phyloP scores from a whole-genome alignment of 139 green algal species.

The Chlorella sp. region DNA sequence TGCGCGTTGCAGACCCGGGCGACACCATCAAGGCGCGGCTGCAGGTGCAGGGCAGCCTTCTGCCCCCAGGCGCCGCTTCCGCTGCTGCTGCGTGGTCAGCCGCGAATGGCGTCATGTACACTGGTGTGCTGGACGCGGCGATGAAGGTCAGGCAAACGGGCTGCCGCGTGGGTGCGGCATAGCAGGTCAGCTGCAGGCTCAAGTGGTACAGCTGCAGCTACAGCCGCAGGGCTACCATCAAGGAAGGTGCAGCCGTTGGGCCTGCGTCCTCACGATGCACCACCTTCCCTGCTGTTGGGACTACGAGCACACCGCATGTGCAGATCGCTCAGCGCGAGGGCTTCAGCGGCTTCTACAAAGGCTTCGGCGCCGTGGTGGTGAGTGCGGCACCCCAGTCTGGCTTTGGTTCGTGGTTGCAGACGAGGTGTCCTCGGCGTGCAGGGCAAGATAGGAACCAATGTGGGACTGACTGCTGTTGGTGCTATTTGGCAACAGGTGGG shows the following conservation, averaged over 20 bases:
- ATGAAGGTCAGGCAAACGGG: background rate
- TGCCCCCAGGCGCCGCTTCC: background rate
- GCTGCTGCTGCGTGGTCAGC: too few species aligned
- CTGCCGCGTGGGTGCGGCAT: background rate
- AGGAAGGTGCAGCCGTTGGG: too few species aligned
- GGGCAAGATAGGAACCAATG: background rate
- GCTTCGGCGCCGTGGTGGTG: constrained; percentile 58
- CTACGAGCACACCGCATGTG: too few species aligned
- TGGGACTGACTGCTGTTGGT: background rate
- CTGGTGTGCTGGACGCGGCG: background rate
- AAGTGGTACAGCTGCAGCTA: too few species aligned
- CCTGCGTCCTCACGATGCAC: too few species aligned
- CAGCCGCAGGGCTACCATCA: too few species aligned
- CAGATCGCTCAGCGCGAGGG: constrained; percentile 42
- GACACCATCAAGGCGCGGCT: constrained; percentile 73
- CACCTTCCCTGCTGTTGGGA: too few species aligned
- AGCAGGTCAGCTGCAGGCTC: background rate
- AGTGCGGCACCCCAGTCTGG: background rate
- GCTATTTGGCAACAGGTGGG: constrained; percentile 22
- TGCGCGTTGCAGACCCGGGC: constrained; percentile 35
- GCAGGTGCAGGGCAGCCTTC: constrained; percentile 49
- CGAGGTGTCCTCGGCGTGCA: too few species aligned
- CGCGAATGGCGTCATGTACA: constrained; percentile 4
- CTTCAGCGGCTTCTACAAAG: constrained; percentile 58
- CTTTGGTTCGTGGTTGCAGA: background rate